Conservation (phyloP, 306 rosid species). For the Sindora glabra region DNA sequence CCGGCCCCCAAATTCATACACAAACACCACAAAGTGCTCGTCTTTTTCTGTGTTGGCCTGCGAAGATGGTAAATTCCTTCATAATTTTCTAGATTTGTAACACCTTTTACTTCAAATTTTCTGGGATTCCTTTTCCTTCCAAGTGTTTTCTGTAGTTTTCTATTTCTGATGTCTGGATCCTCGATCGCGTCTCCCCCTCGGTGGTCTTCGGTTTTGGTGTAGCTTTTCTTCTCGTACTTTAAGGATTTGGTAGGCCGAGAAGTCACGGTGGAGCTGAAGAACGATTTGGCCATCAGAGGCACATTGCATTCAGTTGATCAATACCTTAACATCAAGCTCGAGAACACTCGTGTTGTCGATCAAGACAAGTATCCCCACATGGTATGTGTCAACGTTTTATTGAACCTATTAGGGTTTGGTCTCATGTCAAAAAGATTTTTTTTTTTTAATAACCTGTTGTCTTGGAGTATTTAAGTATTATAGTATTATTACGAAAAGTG, state of each 20-base stretch:
- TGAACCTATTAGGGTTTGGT: constrained; percentile 7
- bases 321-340: constrained; percentile 92
- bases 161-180: background rate
- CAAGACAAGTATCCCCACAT: constrained; percentile 97
- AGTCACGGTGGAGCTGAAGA: constrained; percentile 96
- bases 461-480: too few relatives aligned
- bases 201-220: background rate
- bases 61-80: background rate
- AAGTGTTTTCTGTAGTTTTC: too few relatives aligned
- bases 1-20: too few relatives aligned
- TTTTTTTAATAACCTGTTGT: too few relatives aligned
- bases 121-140: background rate
- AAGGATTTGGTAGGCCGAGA: constrained; percentile 96
- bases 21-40: too few relatives aligned
- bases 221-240: constrained; percentile 98
- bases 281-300: constrained; percentile 88
- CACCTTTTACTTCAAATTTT: background rate
- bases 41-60: too few relatives aligned
- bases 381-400: constrained; percentile 26
- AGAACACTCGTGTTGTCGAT: constrained; percentile 94
- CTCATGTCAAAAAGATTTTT: background rate
- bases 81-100: background rate
- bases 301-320: constrained; percentile 96
- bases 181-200: background rate
- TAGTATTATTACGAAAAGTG: too few relatives aligned